Percentiles rank a stretch among this genome's conserved stretches.
Conservation (phyloP, 2,329 filamentous ascomycete genomes). For the Colletotrichum theobromicola region DNA sequence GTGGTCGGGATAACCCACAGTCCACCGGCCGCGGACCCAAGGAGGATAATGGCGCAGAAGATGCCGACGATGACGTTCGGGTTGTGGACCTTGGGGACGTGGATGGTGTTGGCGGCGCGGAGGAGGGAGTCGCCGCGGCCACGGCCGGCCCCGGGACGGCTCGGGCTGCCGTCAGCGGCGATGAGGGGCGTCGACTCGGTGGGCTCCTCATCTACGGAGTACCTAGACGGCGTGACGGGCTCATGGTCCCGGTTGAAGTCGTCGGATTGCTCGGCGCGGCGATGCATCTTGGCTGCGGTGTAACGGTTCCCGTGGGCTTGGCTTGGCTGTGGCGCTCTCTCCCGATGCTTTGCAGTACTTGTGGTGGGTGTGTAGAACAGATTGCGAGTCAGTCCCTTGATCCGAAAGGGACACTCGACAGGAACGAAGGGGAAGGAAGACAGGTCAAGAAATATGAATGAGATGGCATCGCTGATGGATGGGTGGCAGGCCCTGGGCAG, state of each 20-base stretch:
- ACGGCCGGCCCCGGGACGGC: not conserved
- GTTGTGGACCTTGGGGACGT: constrained; percentile 29
- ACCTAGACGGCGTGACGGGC: not conserved
- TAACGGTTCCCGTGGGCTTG: not conserved
- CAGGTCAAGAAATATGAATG: not conserved
- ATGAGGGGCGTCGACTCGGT: constrained; percentile 15
- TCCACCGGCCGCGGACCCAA: constrained; percentile 30
- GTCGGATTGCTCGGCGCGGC: not conserved
- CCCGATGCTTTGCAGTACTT: not conserved
- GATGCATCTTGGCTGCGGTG: constrained; percentile 6
- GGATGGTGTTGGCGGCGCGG: not conserved
- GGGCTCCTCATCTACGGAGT: not conserved
- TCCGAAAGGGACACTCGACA: not conserved
- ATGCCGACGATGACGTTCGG: constrained; percentile 31
- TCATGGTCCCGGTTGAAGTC: not conserved
- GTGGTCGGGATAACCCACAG: constrained; percentile 37
- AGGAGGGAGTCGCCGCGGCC: constrained; percentile 8
- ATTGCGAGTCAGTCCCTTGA: not conserved
- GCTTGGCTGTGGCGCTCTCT: not conserved
- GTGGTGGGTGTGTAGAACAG: too few relatives aligned
- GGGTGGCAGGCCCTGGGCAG: too few relatives aligned
- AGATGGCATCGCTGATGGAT: not conserved
- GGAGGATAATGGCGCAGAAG: constrained; percentile 33
- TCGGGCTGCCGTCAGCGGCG: not conserved
- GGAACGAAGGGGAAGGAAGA: not conserved